Percentiles rank a stretch among this genome's conserved stretches.
phyloP scores from a whole-genome alignment of 140 eudicot genomes.

The Stevia rebaudiana region DNA sequence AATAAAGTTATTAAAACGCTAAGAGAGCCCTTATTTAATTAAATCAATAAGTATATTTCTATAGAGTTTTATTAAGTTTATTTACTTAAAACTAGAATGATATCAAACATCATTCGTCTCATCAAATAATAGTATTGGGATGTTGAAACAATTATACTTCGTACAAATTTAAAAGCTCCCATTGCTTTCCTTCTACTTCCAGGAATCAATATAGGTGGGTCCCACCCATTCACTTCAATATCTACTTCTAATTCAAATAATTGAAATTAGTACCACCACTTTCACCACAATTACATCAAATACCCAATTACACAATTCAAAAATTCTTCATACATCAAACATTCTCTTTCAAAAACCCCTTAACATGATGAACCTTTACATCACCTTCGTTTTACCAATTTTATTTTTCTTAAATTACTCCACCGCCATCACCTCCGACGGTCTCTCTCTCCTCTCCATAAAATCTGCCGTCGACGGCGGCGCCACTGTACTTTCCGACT shows the following conservation, averaged over 20 bases:
- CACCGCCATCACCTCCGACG: conserved; percentile 56
- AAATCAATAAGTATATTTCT: too few relatives aligned
- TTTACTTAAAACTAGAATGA: too few relatives aligned
- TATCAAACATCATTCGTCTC: too few relatives aligned
- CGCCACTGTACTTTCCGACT: conserved; percentile 52
- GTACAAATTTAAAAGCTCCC: conserved; percentile 13
- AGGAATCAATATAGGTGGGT: conserved; percentile 41
- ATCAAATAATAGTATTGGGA: too few relatives aligned
- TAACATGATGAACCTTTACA: conserved; percentile 15
- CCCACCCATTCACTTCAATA: neutral
- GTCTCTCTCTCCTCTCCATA: conserved; percentile 65
- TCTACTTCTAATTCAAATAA: conserved; percentile 51
- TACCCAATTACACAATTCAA: conserved; percentile 20
- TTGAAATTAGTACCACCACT: conserved; percentile 40
- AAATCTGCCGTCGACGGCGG: conserved; percentile 70
- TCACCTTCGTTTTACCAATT: neutral
- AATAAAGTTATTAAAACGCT: too few relatives aligned
- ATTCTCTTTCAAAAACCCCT: neutral
- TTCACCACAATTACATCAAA: conserved; percentile 5
- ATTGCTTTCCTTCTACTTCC: conserved; percentile 84
- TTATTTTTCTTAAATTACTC: neutral
- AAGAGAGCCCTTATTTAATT: too few relatives aligned
- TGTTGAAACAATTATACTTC: too few relatives aligned
- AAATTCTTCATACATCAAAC: neutral
- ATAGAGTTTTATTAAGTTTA: too few relatives aligned